Evolutionary conservation across 257 asterid species (phyloP).

Genomic region (Datura wrightii): DNA sequence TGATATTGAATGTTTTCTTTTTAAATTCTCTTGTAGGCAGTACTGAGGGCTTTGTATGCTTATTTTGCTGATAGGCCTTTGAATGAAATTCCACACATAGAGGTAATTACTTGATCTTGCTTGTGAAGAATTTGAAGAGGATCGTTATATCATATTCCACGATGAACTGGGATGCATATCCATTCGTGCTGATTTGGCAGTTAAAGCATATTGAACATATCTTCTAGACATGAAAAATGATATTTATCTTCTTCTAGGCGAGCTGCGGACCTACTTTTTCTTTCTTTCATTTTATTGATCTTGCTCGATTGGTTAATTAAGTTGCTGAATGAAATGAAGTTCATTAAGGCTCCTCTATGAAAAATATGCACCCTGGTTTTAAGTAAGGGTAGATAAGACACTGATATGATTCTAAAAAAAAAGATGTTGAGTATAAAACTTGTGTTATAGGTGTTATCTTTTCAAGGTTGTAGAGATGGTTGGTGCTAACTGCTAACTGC

Average conservation of each 20-base stretch:
- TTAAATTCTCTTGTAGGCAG: conserved; percentile 62
- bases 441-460: background rate
- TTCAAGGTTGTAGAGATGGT: too few species aligned
- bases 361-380: background rate
- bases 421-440: background rate
- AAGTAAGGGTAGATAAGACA: background rate
- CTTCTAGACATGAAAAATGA: conserved; percentile 24
- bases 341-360: background rate
- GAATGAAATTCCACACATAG: conserved; percentile 92
- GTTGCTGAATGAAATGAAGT: conserved; percentile 9
- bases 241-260: background rate
- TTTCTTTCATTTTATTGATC: background rate
- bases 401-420: background rate
- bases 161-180: background rate
- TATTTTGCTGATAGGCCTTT: conserved; percentile 98
- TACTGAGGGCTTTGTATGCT: conserved; percentile 95
- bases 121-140: background rate
- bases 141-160: background rate
- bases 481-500: too few species aligned
- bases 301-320: background rate
- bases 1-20: background rate
- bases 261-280: background rate
- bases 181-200: background rate
- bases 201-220: background rate
- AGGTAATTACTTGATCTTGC: conserved; percentile 56